Conservation (phyloP, 2,329 filamentous ascomycete species). For the Triangularia setosa region DNA sequence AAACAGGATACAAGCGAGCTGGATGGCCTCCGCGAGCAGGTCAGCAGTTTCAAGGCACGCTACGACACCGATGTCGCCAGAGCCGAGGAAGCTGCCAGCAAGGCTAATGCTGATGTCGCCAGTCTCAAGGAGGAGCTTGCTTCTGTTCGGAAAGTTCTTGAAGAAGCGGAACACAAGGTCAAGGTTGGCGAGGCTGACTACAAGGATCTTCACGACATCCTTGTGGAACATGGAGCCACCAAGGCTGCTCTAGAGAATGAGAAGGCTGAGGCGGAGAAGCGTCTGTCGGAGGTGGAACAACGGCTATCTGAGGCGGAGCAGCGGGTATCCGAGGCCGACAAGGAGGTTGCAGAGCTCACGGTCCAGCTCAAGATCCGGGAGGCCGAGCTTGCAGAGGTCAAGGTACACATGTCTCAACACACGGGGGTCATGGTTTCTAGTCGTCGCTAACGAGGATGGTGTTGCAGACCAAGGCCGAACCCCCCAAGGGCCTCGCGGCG, state of each 20-base stretch:
- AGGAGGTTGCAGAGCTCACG: constrained; percentile 47
- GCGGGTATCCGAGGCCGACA: constrained; percentile 43
- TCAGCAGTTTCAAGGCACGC: constrained; percentile 40
- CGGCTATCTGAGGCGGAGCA: constrained; percentile 37
- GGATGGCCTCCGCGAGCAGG: constrained; percentile 49
- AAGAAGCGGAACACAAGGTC: constrained; percentile 39
- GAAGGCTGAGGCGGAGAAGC: constrained; percentile 39
- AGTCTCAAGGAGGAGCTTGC: constrained; percentile 43
- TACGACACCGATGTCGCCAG: constrained; percentile 32
- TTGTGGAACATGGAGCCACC: constrained; percentile 55
- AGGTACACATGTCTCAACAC: constrained; percentile 37
- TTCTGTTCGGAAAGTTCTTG: constrained; percentile 49
- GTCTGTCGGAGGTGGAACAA: constrained; percentile 41
- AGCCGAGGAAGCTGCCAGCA: constrained; percentile 36
- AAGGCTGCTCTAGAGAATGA: constrained; percentile 6
- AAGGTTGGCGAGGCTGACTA: constrained; percentile 59
- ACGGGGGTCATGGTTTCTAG: constrained; percentile 13
- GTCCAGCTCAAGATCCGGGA: constrained; percentile 60
- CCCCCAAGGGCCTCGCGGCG: constrained; percentile 48
- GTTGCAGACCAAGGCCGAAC: constrained; percentile 42
- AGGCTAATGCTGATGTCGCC: constrained; percentile 37
- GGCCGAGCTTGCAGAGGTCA: constrained; percentile 59
- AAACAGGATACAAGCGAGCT: constrained; percentile 53
- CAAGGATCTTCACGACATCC: constrained; percentile 59
- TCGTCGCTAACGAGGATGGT: constrained; percentile 3